phyloP scores from a whole-genome alignment of 78 protist genomes.

The Cavenderia fasciculata region DNA sequence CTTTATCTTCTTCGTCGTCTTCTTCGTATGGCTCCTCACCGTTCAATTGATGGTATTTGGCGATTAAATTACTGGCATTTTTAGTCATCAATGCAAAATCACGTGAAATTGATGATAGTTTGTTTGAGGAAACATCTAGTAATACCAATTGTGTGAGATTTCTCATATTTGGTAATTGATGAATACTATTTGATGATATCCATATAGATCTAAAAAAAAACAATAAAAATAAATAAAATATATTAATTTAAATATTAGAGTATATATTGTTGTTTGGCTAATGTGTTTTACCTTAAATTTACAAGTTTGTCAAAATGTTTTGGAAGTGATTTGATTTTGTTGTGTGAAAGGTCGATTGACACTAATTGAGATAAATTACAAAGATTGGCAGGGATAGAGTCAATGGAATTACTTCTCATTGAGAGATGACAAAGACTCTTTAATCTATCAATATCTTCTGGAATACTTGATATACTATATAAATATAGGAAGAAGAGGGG shows the following conservation, averaged over 20 bases:
- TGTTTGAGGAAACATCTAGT: constrained; percentile 55
- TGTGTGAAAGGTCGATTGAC: constrained; percentile 47
- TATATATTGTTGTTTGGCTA: not conserved
- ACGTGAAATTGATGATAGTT: constrained; percentile 7
- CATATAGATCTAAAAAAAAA: constrained; percentile 6
- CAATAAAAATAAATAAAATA: not conserved
- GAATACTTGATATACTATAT: constrained; percentile 32
- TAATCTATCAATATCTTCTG: constrained; percentile 53
- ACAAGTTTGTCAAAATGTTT: constrained; percentile 16
- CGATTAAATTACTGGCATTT: not conserved
- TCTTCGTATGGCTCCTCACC: not conserved
- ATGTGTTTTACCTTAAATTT: constrained; percentile 17
- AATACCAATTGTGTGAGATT: constrained; percentile 2
- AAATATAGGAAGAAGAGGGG: not conserved
- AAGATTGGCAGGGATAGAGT: constrained; percentile 18
- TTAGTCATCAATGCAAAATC: constrained; percentile 50
- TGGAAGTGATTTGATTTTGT: constrained; percentile 49
- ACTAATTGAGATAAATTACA: constrained; percentile 21
- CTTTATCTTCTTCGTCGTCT: constrained; percentile 69
- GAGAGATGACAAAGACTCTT: constrained; percentile 33
- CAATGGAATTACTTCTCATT: constrained; percentile 32
- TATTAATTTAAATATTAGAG: not conserved
- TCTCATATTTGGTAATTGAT: constrained; percentile 39
- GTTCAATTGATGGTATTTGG: not conserved
- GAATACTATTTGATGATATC: constrained; percentile 31